A percentile compares a stretch with the other conserved stretches of the same genome.
Conservation (phyloP, 2,329 filamentous ascomycete species). For the Xenoacremonium recifei region DNA sequence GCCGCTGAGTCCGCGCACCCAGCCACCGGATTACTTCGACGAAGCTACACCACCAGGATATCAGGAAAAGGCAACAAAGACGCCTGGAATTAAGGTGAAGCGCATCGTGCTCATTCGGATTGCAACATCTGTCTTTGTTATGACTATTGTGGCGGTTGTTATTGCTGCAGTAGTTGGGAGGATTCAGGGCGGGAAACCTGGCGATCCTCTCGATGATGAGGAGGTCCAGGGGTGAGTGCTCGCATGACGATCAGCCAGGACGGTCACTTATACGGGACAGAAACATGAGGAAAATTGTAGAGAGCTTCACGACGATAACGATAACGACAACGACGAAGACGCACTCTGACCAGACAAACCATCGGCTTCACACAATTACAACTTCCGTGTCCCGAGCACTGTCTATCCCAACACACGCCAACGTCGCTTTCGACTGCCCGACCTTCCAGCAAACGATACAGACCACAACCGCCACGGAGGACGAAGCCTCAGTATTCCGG, state of each 20-base stretch:
- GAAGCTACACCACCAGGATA: constrained; percentile 2
- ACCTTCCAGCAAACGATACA: background rate
- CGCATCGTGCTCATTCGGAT: constrained; percentile 18
- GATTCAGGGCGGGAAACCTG: constrained; percentile 9
- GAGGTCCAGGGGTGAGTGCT: background rate
- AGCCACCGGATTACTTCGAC: constrained; percentile 5
- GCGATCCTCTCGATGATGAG: background rate
- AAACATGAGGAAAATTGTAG: background rate
- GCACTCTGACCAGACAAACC: background rate
- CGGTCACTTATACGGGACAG: no score
- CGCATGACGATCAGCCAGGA: no score
- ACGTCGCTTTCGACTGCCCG: constrained; percentile 7
- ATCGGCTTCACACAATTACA: constrained; percentile 3
- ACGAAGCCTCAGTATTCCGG: background rate
- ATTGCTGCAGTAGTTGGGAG: constrained; percentile 23
- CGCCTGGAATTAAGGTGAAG: constrained; percentile 3
- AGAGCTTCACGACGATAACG: constrained; percentile 4
- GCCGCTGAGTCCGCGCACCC: constrained; percentile 4
- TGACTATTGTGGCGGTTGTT: constrained; percentile 21
- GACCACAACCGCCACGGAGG: background rate
- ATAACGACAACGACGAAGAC: constrained; percentile 2
- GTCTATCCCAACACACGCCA: constrained; percentile 3
- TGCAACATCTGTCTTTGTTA: constrained; percentile 21
- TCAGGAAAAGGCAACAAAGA: background rate
- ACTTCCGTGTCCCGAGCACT: constrained; percentile 4